Evolutionary conservation across 768 basidiomycete genomes (phyloP).

Genomic region (Saitozyma sp.): DNA sequence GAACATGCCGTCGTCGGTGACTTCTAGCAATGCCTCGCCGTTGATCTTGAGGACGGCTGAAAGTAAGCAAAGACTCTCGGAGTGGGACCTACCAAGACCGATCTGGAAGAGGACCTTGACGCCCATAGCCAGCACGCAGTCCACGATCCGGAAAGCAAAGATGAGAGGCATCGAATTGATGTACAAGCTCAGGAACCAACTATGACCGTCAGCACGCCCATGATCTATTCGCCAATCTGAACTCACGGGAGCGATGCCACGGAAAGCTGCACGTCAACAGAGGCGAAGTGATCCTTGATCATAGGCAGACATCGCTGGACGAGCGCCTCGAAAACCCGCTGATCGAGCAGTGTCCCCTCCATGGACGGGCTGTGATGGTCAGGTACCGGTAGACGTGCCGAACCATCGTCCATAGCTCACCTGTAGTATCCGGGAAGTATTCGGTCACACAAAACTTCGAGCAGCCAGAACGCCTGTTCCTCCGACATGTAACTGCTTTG

Average conservation of each 20-base stretch:
- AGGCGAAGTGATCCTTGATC: constrained; percentile 87
- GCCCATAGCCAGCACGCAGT: constrained; percentile 99
- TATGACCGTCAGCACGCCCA: constrained; percentile 16
- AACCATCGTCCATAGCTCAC: constrained; percentile 56
- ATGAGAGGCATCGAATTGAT: constrained; percentile 69
- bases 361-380: constrained; percentile 73
- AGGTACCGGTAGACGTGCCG: background rate
- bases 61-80: too few species aligned
- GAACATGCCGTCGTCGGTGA: constrained; percentile 96
- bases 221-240: background rate
- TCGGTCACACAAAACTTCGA: constrained; percentile 91
- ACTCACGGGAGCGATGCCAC: constrained; percentile 81
- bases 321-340: constrained; percentile 93
- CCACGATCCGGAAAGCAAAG: constrained; percentile 95
- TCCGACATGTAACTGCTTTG: constrained; percentile 91
- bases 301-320: constrained; percentile 86
- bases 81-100: constrained; percentile 56
- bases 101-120: constrained; percentile 98
- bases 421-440: constrained; percentile 96
- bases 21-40: constrained; percentile 82
- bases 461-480: constrained; percentile 96
- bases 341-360: constrained; percentile 98
- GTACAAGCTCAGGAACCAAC: constrained; percentile 93
- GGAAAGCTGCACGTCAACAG: constrained; percentile 91
- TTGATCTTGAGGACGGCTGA: constrained; percentile 96